These are phyloP conservation scores for Phalaenopsis hybrid DNA, from an alignment of 116 monocot genomes.

Conservation along the genomic window DNA sequence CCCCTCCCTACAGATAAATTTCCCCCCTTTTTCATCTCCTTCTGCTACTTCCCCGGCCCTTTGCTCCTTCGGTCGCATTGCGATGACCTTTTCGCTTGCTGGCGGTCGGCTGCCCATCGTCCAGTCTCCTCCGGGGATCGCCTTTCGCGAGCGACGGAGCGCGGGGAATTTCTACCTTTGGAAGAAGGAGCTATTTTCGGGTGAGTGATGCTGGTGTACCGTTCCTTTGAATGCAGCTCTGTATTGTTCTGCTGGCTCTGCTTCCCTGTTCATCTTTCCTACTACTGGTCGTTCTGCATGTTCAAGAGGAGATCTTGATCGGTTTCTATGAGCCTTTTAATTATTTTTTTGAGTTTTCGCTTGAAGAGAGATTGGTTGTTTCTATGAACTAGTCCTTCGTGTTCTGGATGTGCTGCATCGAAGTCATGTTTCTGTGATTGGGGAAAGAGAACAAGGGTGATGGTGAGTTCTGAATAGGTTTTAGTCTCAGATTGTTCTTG, in stretches of 20 bases:
- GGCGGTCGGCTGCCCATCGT: conserved; percentile 20
- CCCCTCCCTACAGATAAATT: background rate
- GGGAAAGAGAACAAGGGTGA: background rate
- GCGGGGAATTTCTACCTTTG: conserved; percentile 6
- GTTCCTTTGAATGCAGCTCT: background rate
- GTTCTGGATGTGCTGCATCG: background rate
- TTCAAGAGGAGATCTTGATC: background rate
- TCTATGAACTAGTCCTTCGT: background rate
- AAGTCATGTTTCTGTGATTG: background rate
- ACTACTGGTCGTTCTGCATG: background rate
- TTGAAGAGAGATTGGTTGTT: background rate
- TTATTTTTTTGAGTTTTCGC: background rate
- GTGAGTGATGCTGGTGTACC: conserved; percentile 10
- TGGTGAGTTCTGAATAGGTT: background rate
- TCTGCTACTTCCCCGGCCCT: background rate
- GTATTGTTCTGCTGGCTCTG: background rate
- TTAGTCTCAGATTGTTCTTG: background rate
- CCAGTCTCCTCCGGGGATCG: conserved; percentile 10
- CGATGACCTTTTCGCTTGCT: conserved; percentile 28
- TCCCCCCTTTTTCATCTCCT: background rate
- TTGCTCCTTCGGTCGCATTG: background rate
- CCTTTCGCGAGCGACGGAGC: conserved; percentile 15
- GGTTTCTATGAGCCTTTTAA: background rate
- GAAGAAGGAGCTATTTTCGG: conserved; percentile 19
- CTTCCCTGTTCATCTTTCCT: background rate